These are phyloP conservation scores for Avena insularis DNA, from an alignment of 176 grass and related monocot species.

Conservation along the genomic window DNA sequence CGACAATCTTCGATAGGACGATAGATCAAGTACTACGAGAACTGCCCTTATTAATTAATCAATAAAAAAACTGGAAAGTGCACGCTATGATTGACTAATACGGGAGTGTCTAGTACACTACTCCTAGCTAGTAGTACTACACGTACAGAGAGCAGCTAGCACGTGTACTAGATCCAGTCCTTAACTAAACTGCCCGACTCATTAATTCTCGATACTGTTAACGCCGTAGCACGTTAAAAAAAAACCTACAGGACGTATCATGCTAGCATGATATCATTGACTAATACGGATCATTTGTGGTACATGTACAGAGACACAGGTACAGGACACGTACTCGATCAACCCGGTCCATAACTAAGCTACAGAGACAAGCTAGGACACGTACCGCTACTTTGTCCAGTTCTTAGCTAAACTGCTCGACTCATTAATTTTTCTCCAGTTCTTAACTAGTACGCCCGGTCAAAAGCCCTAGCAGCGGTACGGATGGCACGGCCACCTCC, in stretches of 20 bases:
- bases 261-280: background rate
- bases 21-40: conserved; percentile 22
- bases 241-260: too few species aligned
- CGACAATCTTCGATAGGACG: background rate
- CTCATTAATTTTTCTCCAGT: conserved; percentile 8
- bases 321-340: background rate
- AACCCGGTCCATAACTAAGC: background rate
- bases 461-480: conserved; percentile 28
- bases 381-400: too few species aligned
- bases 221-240: too few species aligned
- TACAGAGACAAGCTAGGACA: too few species aligned
- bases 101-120: background rate
- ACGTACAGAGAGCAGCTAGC: background rate
- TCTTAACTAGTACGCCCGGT: conserved; percentile 12
- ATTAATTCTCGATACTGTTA: background rate
- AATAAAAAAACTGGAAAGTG: background rate
- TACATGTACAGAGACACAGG: background rate
- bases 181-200: background rate
- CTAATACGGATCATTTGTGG: background rate
- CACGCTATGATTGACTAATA: background rate
- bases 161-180: background rate
- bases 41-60: background rate
- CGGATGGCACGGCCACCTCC: conserved; percentile 36
- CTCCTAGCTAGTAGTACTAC: too few species aligned
- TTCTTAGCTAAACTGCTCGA: background rate